Evolutionary conservation across 163 green algal genomes (phyloP), one percentile per base, ranked within the genome.

Genomic region (Chloroidium sp.): DNA sequence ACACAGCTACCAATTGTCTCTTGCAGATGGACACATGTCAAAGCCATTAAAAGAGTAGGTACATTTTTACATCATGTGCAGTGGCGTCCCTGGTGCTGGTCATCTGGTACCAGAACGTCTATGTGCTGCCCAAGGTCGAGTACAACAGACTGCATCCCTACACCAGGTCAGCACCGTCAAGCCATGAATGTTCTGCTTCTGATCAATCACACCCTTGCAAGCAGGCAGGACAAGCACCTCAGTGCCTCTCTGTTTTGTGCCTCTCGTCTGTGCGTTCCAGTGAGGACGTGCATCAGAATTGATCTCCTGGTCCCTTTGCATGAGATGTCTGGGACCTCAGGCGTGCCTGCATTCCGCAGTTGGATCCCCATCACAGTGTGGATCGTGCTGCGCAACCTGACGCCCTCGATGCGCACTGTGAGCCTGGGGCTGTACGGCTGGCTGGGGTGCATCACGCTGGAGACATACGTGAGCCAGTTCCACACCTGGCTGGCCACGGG

Each of bases 401-500:
- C 91, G 0, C 93, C 91, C 1, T 68, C 76, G 58, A 77, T 98
- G 83, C 90, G 95, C 57, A 86, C 68, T 12, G 85, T 90, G 79
- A 82, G 78, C 81, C 82, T 96, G 77, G 81, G 85, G 36, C 86
- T 97, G 69, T 97, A 93, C 76, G 92, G 92, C 81, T 98, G 94
- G 94, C 91, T 98, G 81, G 95, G 95, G 76, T 97, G 94, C 91
- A 97, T 98, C 87, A 98, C 95, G 0, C 89, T 98, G 78, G 95
- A 98, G 87, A 98, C 95, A 2, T 98, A 92, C 84, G 93, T 96
- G 69, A 83, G 79, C n/a, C 95, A 98, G 87, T 98, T 98, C 86
- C 95, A 98, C 90, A 96, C 96, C 74, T 98, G 95, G 95, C 87
- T 98, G 79, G 85, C 90, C 60, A 96, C 84, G 57, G 86, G 85